A percentile compares a stretch with the other conserved stretches of the same genome.
Conservation (phyloP, 2,329 filamentous ascomycete genomes). For the Emmonsia crescens region DNA sequence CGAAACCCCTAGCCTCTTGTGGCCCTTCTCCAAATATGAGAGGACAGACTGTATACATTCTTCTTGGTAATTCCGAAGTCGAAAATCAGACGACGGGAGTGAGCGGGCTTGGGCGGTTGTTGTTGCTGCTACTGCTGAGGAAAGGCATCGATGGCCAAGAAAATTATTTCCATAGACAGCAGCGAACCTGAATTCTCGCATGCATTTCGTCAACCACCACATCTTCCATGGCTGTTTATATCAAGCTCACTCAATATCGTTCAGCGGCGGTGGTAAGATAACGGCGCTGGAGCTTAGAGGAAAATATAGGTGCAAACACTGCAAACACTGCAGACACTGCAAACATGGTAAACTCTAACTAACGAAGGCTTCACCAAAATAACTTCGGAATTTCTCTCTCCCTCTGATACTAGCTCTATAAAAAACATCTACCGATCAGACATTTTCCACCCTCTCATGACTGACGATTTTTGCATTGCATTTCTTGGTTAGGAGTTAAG, state of each 20-base stretch:
- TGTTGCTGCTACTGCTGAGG: conserved; percentile 17
- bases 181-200: conserved; percentile 12
- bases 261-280: background rate
- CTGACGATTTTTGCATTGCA: background rate
- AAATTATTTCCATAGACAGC: background rate
- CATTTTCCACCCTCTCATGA: background rate
- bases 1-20: conserved; percentile 73
- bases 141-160: conserved; percentile 8
- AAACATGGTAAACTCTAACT: conserved; percentile 10
- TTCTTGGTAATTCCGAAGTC: conserved; percentile 74
- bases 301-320: conserved; percentile 23
- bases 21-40: conserved; percentile 54
- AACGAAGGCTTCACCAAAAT: background rate
- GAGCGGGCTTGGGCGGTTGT: conserved; percentile 7
- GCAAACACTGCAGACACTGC: conserved; percentile 24
- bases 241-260: background rate
- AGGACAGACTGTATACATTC: conserved; percentile 82
- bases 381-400: background rate
- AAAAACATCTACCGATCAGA: background rate
- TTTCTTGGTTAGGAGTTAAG: background rate
- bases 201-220: conserved; percentile 19
- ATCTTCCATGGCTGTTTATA: conserved; percentile 15
- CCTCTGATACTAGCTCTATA: too few relatives aligned
- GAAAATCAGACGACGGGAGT: conserved; percentile 32
- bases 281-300: background rate